phyloP scores from a whole-genome alignment of 1,284 basidiomycete species.

The Dichomitus squalens region DNA sequence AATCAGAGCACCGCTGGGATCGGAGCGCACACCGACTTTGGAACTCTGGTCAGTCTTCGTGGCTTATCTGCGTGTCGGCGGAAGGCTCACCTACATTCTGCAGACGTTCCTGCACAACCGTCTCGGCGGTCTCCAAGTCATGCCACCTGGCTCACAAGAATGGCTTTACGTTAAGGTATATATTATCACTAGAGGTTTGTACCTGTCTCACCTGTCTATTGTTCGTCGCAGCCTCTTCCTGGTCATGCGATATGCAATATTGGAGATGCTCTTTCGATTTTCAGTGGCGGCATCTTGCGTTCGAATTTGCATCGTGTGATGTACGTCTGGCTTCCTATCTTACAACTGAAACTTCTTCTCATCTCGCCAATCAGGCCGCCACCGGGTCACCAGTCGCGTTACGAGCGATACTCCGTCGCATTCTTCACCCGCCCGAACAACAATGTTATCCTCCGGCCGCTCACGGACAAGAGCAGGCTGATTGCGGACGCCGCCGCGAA shows the following conservation, averaged over 20 bases:
- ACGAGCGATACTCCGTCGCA: conserved; percentile 37
- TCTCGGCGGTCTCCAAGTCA: conserved; percentile 46
- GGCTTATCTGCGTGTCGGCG: not conserved
- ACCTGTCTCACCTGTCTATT: conserved; percentile 1
- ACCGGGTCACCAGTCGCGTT: conserved; percentile 35
- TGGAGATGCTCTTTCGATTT: conserved; percentile 38
- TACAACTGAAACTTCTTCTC: not conserved
- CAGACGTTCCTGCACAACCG: conserved; percentile 39
- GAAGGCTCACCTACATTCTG: conserved; percentile 7
- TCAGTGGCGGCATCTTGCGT: conserved; percentile 41
- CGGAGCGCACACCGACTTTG: conserved; percentile 44
- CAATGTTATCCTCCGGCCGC: conserved; percentile 31
- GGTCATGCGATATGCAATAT: conserved; percentile 43
- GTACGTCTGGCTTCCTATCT: conserved; percentile 19
- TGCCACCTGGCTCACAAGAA: conserved; percentile 36
- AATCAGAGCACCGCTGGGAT: conserved; percentile 33
- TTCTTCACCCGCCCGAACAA: conserved; percentile 42
- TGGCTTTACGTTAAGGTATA: conserved; percentile 45
- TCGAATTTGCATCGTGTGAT: conserved; percentile 41
- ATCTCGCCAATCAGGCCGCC: conserved; percentile 29
- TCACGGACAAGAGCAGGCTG: conserved; percentile 47
- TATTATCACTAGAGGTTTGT: conserved; percentile 6
- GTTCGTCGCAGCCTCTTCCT: conserved; percentile 33
- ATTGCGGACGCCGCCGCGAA: conserved; percentile 44
- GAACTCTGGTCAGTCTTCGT: conserved; percentile 40